Base-by-base conservation (phyloP, 805 yeast species). In the Lachancea quebecensis region DNA sequence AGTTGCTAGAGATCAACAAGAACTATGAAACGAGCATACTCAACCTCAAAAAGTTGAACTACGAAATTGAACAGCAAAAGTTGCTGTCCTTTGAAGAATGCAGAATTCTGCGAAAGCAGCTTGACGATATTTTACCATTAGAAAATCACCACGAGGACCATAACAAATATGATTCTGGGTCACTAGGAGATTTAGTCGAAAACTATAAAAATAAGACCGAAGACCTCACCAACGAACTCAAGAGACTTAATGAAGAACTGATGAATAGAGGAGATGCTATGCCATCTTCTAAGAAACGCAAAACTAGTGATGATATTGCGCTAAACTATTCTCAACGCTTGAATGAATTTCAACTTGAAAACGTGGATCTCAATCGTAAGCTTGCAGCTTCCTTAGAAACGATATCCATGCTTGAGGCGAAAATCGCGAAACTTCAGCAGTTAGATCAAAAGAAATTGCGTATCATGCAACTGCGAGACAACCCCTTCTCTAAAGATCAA, bases 401-500 rank as follows among this genome's bases (percentile, higher is more conserved):
- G 33, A 58, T 69, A 2, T 58, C 57, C 3, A 49, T 62, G 1
- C 55, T 77, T 35, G 62, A 69, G 10, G 62, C 65, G 14, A 74
- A 73, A 41, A 41, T 70, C 11, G 61, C 67, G 32, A 55, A 66
- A 2, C 50, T 67, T 12, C 60, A 65, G 29, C 55, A 56, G 2
- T 48, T 67, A 27, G 67, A 68, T 37, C 68, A 64, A 38, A 68
- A 67, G 34, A 69, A 68, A 41, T 51, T 72, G 1, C 72, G 80
- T 42, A 71, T 86, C 2, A 60, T 87, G 11, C 84, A 84, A 59
- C 62, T 85, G 46, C 71, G 81, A 38, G 72, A 77, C 29, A 85
- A 82, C 58, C 95, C 95, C 1, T 72, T 81, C 11, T 45, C 72
- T 2, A 69, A 69, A 12, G 82, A 82, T 51, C 90, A 85, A 57